Percentiles rank a stretch among this genome's conserved stretches.
Evolutionary conservation across 2,329 filamentous ascomycete genomes (phyloP).

Genomic region (Aspergillus fischeri): DNA sequence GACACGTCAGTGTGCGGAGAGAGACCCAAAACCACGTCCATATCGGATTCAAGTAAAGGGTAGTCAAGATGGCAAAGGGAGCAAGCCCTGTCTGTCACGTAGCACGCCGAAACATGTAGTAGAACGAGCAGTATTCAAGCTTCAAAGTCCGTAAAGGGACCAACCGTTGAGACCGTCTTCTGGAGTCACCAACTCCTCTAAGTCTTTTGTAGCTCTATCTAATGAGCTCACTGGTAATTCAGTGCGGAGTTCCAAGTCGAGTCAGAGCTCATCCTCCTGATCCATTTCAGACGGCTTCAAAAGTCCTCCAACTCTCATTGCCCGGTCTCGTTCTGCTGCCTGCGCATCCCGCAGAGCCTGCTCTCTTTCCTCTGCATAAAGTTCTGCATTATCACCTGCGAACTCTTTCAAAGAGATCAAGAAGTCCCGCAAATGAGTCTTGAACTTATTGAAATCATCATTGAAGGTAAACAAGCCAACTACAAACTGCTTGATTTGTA

Average conservation of each 20-base stretch:
- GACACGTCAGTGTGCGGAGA: not conserved
- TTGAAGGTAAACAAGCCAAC: conserved; percentile 85
- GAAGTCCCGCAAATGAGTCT: conserved; percentile 93
- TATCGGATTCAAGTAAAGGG: not conserved
- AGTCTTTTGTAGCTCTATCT: conserved; percentile 20
- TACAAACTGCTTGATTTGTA: conserved; percentile 86
- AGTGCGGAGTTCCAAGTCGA: conserved; percentile 62
- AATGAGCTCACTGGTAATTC: conserved; percentile 51
- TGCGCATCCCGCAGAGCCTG: conserved; percentile 82
- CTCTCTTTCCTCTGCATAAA: conserved; percentile 92
- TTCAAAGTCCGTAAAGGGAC: conserved; percentile 60
- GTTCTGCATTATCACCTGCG: conserved; percentile 87
- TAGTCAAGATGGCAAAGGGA: not conserved
- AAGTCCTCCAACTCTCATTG: conserved; percentile 91
- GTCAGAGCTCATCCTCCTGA: conserved; percentile 79
- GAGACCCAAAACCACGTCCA: not conserved
- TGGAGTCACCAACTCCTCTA: conserved; percentile 17
- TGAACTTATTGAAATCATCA: conserved; percentile 88
- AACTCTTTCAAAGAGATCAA: conserved; percentile 97
- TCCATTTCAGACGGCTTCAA: conserved; percentile 97
- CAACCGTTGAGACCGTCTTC: conserved; percentile 55
- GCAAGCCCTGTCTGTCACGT: conserved; percentile 4
- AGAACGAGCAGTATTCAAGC: not conserved
- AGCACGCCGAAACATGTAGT: not conserved
- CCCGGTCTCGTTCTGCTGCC: conserved; percentile 82